phyloP scores from a whole-genome alignment of 2,329 filamentous ascomycete species.

The Pleomassaria siparia region DNA sequence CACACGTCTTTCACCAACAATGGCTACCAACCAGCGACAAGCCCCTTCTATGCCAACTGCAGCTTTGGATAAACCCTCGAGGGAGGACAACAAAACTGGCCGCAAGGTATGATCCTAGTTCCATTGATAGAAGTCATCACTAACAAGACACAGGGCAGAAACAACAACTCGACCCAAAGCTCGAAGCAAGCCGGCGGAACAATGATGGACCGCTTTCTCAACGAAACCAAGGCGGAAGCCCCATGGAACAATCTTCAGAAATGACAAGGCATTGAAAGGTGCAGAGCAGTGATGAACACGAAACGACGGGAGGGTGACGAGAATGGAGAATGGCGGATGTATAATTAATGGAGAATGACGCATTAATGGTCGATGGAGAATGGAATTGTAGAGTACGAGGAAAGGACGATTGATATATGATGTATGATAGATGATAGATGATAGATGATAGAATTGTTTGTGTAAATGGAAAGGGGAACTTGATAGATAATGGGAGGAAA shows the following conservation, averaged over 20 bases:
- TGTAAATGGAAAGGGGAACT: too few species aligned
- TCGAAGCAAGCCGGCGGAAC: neutral
- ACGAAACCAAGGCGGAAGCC: neutral
- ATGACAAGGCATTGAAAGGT: neutral
- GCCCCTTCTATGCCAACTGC: neutral
- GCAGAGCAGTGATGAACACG: neutral
- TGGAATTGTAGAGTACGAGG: too few species aligned
- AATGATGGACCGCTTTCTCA: neutral
- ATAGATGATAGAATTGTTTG: too few species aligned
- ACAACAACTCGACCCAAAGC: neutral
- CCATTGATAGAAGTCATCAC: neutral
- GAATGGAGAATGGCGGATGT: neutral
- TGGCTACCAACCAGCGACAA: neutral
- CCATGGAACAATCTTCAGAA: constrained; percentile 1
- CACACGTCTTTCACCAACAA: neutral
- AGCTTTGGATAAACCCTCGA: neutral
- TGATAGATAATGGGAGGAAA: too few species aligned
- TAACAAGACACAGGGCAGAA: neutral
- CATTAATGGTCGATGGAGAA: too few species aligned
- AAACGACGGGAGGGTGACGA: neutral
- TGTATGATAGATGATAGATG: too few species aligned
- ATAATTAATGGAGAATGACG: neutral
- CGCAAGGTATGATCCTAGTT: neutral
- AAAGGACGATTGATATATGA: too few species aligned
- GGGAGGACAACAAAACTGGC: neutral